Evolutionary conservation across 2,329 filamentous ascomycete species (phyloP).

Genomic region (Clarireedia monteithiana): DNA sequence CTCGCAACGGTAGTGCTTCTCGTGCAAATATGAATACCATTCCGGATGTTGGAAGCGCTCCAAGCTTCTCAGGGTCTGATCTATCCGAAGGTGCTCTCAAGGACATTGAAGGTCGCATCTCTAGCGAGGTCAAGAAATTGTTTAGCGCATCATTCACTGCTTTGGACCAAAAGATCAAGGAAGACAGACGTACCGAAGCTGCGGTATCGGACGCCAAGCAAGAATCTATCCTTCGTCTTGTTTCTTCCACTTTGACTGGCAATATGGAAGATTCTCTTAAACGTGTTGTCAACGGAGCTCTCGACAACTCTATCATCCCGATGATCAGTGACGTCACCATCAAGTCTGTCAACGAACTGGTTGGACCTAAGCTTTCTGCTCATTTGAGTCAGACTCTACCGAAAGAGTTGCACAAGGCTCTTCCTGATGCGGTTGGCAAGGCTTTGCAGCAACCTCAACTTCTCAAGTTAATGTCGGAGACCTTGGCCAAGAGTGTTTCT

Average conservation of each 20-base stretch:
- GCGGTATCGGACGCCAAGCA: constrained; percentile 57
- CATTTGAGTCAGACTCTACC: constrained; percentile 30
- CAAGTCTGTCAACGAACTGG: constrained; percentile 56
- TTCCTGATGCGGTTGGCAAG: constrained; percentile 60
- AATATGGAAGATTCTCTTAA: constrained; percentile 48
- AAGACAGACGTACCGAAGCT: constrained; percentile 60
- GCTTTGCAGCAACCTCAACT: constrained; percentile 69
- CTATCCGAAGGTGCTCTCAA: constrained; percentile 40
- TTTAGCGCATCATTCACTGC: constrained; percentile 53
- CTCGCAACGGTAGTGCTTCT: constrained; percentile 20
- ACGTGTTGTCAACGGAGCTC: constrained; percentile 53
- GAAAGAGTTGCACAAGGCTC: constrained; percentile 61
- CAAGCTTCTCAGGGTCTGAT: constrained; percentile 12
- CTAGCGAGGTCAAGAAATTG: constrained; percentile 38
- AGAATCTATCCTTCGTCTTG: constrained; percentile 59
- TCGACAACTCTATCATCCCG: constrained; percentile 67
- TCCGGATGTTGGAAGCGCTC: constrained; percentile 12
- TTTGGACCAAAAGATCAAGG: constrained; percentile 54
- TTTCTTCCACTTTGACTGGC: constrained; percentile 60
- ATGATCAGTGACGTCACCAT: constrained; percentile 57
- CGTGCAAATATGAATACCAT: constrained; percentile 16
- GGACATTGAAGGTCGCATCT: constrained; percentile 40
- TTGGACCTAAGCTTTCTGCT: constrained; percentile 53
- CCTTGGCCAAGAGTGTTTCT: constrained; percentile 58
- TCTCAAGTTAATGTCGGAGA: constrained; percentile 63